Evolutionary conservation across 2,329 filamentous ascomycete genomes (phyloP), one percentile per base, ranked within the genome.

Genomic region (Celoporthe dispersa): DNA sequence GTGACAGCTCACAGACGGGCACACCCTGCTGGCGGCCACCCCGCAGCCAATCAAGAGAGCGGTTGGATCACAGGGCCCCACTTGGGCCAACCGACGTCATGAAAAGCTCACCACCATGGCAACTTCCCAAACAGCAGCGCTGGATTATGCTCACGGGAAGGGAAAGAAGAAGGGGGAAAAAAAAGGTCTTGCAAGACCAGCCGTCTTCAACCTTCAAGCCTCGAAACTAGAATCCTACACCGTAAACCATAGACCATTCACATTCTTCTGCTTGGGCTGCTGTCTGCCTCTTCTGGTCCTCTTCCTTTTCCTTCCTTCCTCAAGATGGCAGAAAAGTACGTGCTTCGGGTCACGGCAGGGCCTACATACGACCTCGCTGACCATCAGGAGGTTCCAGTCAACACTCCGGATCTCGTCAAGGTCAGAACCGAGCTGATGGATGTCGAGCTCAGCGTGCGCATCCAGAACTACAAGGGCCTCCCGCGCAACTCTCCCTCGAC

Each of bases 321-420:
- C 9, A 39, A 48, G 35, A 89, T 89, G 90, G 84, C 89, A 25
- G 87, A 91, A 70, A 91, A 92, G 74, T 97, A 96, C 80, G 86
- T 93, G 65, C 86, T 98, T 72, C 88, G 88, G 74, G 91, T 98
- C 68, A 97, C 94, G 0, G 93, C 93, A 1, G 95, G 95, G 2
- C 85, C 92, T 1, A 84, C 84, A 73, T 97, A 98, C 81, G 89
- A 96, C 78, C 80, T 85, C 44, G 80, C 84, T n/a, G 87, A 87
- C n/a, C 94, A 97, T 76, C 81, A 90, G 71, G 83, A 89, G 37
- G 90, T 98, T 12, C 86, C 87, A 3, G 92, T 98, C 78, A 98
- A 98, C 81, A 85, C 84, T 14, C 79, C 90, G 37, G 80, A 88
- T 70, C 86, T 90, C 0, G 78, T 92, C 1, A 83, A 81, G 33